Percentiles rank a stretch among this genome's conserved stretches.
Evolutionary conservation across 73 alveolate genomes (phyloP).

Genomic region (Paramecium sonneborni): DNA sequence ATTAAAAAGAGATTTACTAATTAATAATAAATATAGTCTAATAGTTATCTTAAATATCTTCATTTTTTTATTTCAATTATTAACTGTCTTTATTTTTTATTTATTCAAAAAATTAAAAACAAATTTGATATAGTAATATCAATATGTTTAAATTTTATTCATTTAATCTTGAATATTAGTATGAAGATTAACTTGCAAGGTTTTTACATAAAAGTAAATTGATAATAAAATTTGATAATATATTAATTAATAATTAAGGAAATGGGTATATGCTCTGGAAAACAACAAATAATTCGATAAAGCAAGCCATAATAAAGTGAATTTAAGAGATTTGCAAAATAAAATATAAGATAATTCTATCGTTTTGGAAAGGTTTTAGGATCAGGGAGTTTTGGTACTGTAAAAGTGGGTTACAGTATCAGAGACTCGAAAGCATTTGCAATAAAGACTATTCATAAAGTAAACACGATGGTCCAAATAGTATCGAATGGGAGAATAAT

Average conservation of each 20-base stretch:
- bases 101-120: too few relatives aligned
- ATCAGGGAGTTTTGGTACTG: conserved; percentile 96
- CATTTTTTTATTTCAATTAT: too few relatives aligned
- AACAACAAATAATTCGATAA: background rate
- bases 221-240: background rate
- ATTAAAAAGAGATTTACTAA: too few relatives aligned
- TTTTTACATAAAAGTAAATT: background rate
- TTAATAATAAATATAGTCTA: too few relatives aligned
- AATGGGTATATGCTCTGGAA: conserved; percentile 41
- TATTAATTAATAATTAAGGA: background rate
- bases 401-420: conserved; percentile 68
- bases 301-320: background rate
- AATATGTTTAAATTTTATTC: too few relatives aligned
- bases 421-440: conserved; percentile 59
- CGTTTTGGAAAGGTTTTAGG: conserved; percentile 88
- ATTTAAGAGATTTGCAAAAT: conserved; percentile 29
- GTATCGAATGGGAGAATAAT: conserved; percentile 59
- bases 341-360: conserved; percentile 68
- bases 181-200: too few relatives aligned
- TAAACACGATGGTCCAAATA: conserved; percentile 21
- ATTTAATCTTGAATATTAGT: too few relatives aligned
- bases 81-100: too few relatives aligned
- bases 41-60: too few relatives aligned
- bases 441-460: conserved; percentile 62
- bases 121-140: too few relatives aligned